Conservation (phyloP, 2,329 filamentous ascomycete species). For the Colletotrichum shisoi region DNA sequence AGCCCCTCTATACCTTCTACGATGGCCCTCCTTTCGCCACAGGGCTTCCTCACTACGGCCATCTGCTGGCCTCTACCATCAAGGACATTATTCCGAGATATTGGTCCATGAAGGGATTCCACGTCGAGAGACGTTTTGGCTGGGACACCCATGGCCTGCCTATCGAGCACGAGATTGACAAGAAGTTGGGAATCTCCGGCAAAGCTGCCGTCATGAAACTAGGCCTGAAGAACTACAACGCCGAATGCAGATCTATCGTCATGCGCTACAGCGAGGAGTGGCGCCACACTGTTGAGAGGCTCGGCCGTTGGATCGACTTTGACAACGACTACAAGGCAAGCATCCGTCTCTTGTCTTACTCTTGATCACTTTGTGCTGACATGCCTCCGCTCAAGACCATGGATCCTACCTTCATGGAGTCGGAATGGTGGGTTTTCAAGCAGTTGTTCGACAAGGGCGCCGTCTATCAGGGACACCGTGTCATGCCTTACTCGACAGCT, state of each 20-base stretch:
- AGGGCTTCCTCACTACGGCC: slow-evolving; percentile 71
- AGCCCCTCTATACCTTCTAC: slow-evolving; percentile 92
- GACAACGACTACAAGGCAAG: slow-evolving; percentile 92
- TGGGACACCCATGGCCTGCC: slow-evolving; percentile 96
- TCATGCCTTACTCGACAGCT: slow-evolving; percentile 93
- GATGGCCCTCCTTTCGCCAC: slow-evolving; percentile 85
- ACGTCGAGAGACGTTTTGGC: slow-evolving; percentile 90
- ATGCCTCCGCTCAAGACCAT: slow-evolving; percentile 70
- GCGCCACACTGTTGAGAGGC: slow-evolving; percentile 83
- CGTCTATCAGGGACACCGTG: slow-evolving; percentile 88
- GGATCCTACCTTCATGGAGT: slow-evolving; percentile 95
- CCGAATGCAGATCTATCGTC: slow-evolving; percentile 88
- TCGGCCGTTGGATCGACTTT: slow-evolving; percentile 97
- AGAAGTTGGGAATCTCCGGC: slow-evolving; percentile 88
- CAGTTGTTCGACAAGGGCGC: slow-evolving; percentile 87
- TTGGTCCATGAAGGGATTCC: slow-evolving; percentile 95
- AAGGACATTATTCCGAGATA: slow-evolving; percentile 97
- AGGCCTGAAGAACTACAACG: slow-evolving; percentile 89
- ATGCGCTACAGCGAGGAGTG: slow-evolving; percentile 90
- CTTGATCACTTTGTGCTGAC: slow-evolving; percentile 36
- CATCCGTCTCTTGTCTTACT: background rate
- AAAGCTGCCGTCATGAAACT: slow-evolving; percentile 86
- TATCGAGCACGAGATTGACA: slow-evolving; percentile 97
- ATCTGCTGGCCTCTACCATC: slow-evolving; percentile 89
- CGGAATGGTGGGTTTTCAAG: slow-evolving; percentile 96